phyloP scores from a whole-genome alignment of 2,329 filamentous ascomycete species.

The Grosmannia clavigera region DNA sequence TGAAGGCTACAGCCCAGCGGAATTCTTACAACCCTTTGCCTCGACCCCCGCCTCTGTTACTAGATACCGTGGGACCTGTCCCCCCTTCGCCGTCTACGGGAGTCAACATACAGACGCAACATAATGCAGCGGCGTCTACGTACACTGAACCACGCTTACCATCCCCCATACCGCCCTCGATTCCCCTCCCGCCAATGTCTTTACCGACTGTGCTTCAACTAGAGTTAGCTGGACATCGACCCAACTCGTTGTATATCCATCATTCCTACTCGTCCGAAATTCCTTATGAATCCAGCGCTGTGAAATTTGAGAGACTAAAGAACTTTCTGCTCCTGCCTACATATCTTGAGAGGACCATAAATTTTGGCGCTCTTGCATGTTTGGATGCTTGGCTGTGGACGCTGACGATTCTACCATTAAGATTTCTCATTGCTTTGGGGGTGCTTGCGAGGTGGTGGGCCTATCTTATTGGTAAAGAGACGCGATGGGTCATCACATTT shows the following conservation, averaged over 20 bases:
- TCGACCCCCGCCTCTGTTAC: constrained; percentile 27
- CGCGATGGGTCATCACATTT: constrained; percentile 58
- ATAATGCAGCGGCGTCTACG: background rate
- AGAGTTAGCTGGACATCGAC: constrained; percentile 48
- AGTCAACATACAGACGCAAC: background rate
- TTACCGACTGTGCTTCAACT: constrained; percentile 53
- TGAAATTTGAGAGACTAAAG: constrained; percentile 82
- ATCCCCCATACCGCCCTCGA: constrained; percentile 39
- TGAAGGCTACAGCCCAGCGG: constrained; percentile 26
- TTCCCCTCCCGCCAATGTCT: constrained; percentile 54
- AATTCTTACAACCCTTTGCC: constrained; percentile 36
- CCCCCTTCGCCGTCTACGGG: background rate
- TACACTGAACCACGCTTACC: constrained; percentile 17
- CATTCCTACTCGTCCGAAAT: constrained; percentile 42
- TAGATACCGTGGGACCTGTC: constrained; percentile 8
- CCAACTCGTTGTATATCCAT: constrained; percentile 54
- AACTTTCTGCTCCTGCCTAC: constrained; percentile 78
- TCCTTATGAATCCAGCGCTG: constrained; percentile 82
- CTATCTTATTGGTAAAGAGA: constrained; percentile 59
- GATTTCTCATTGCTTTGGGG: constrained; percentile 69
- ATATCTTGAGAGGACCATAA: constrained; percentile 71
- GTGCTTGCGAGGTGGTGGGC: constrained; percentile 71
- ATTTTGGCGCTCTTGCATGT: constrained; percentile 82
- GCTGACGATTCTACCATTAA: constrained; percentile 84
- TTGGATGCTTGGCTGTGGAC: constrained; percentile 94